A percentile compares a stretch with the other conserved stretches of the same genome.
phyloP scores from a whole-genome alignment of 495 filamentous ascomycete species.

The Podospora fimiseda region DNA sequence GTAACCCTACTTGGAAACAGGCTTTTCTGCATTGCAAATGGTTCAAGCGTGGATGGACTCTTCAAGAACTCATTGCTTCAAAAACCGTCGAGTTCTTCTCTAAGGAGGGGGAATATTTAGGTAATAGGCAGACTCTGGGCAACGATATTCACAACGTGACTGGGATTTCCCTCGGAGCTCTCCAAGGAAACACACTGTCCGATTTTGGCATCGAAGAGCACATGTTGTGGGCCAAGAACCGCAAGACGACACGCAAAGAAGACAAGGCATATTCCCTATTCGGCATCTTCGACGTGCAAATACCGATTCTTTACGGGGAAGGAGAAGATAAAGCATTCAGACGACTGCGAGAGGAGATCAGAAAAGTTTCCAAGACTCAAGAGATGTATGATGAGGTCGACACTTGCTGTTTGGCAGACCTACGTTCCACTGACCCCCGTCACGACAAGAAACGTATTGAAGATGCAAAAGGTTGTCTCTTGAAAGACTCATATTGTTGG shows the following conservation, averaged over 20 bases:
- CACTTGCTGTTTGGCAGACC: neutral
- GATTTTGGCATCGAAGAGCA: neutral
- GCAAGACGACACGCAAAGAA: neutral
- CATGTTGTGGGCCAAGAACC: neutral
- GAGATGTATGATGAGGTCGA: neutral
- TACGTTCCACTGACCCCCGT: neutral
- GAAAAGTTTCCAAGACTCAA: neutral
- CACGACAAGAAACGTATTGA: constrained; percentile 35
- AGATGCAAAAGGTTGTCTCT: constrained; percentile 26
- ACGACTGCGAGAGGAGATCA: neutral
- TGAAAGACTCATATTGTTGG: constrained; percentile 39
- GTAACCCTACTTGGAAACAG: neutral
- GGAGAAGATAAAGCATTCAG: neutral
- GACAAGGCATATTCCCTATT: neutral
- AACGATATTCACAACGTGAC: neutral
- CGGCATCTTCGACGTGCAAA: neutral
- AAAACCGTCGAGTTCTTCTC: neutral
- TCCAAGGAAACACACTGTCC: neutral
- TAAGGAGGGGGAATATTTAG: neutral
- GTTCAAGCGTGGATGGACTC: neutral
- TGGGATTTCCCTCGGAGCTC: neutral
- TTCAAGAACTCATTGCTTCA: neutral
- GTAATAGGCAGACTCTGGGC: neutral
- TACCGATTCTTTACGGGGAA: neutral
- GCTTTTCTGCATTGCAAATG: neutral